Conservation (phyloP, 306 rosid genomes). For the Herpetospermum pedunculosum region DNA sequence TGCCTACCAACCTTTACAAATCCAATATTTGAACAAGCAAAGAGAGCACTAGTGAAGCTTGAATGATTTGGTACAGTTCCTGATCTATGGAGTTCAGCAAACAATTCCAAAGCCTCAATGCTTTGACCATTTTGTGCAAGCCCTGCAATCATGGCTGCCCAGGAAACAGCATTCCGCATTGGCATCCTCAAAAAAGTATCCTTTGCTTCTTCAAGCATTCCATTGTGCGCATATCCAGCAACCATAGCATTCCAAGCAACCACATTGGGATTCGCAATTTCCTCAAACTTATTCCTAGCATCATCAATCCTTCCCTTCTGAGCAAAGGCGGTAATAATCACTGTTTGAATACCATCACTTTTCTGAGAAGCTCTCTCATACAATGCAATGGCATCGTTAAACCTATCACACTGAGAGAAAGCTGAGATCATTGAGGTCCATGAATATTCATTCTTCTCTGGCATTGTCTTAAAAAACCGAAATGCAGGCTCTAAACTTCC, state of each 20-base stretch:
- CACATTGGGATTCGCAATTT: slow-evolving; percentile 20
- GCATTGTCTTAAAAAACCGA: slow-evolving; percentile 18
- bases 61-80: slow-evolving; percentile 20
- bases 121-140: slow-evolving; percentile 23
- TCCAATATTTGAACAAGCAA: slow-evolving; percentile 21
- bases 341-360: slow-evolving; percentile 13
- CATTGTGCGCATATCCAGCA: slow-evolving; percentile 25
- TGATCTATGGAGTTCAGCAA: slow-evolving; percentile 22
- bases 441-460: slow-evolving; percentile 21
- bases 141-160: slow-evolving; percentile 25
- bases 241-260: slow-evolving; percentile 28
- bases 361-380: slow-evolving; percentile 19
- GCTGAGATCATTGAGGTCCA: slow-evolving; percentile 22
- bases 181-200: slow-evolving; percentile 15
- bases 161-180: slow-evolving; percentile 17
- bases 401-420: slow-evolving; percentile 14
- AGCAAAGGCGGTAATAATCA: slow-evolving; percentile 24
- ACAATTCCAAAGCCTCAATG: slow-evolving; percentile 20
- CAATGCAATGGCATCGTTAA: slow-evolving; percentile 11
- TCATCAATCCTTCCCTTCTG: slow-evolving; percentile 16
- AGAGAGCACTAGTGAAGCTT: slow-evolving; percentile 23
- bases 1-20: slow-evolving; percentile 15
- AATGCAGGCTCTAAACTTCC: slow-evolving; percentile 19
- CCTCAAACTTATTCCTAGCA: slow-evolving; percentile 18
- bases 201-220: slow-evolving; percentile 32